phyloP scores from a whole-genome alignment of 2,329 filamentous ascomycete species.

The Allantophomopsis lycopodina region DNA sequence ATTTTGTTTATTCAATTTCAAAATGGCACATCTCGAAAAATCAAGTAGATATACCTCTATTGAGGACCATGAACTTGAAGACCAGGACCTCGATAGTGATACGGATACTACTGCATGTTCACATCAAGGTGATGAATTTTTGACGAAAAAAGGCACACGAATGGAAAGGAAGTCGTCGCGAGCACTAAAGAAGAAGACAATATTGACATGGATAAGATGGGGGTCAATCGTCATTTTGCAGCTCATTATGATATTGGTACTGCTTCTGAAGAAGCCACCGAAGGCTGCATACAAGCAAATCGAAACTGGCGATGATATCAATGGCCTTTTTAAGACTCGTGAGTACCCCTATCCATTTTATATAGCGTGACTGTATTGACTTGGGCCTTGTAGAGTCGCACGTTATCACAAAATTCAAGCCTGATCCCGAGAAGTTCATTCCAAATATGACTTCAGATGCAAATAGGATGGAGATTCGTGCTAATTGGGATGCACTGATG shows the following conservation, averaged over 20 bases:
- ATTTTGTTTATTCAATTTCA: no score
- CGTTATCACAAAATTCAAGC: constrained; percentile 15
- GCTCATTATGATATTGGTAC: constrained; percentile 12
- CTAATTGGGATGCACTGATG: constrained; percentile 20
- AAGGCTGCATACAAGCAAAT: constrained; percentile 4
- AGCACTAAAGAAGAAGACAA: background rate
- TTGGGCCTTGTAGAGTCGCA: constrained; percentile 7
- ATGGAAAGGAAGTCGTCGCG: no score
- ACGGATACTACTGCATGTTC: no score
- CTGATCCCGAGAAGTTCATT: constrained; percentile 16
- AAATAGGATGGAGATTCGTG: constrained; percentile 16
- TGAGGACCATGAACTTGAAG: no score
- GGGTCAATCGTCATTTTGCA: constrained; percentile 13
- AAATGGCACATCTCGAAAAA: no score
- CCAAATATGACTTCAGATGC: constrained; percentile 18
- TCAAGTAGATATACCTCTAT: no score
- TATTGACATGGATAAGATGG: constrained; percentile 16
- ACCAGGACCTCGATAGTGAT: no score
- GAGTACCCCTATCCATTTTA: constrained; percentile 1
- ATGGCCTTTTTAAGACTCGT: constrained; percentile 18
- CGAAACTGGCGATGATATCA: constrained; percentile 20
- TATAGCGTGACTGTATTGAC: background rate
- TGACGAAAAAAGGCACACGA: no score
- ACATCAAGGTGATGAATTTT: no score
- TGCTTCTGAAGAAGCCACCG: constrained; percentile 9